A percentile compares a stretch with the other conserved stretches of the same genome.
phyloP scores from a whole-genome alignment of 2,329 filamentous ascomycete genomes.

The Epichloe hybrida region DNA sequence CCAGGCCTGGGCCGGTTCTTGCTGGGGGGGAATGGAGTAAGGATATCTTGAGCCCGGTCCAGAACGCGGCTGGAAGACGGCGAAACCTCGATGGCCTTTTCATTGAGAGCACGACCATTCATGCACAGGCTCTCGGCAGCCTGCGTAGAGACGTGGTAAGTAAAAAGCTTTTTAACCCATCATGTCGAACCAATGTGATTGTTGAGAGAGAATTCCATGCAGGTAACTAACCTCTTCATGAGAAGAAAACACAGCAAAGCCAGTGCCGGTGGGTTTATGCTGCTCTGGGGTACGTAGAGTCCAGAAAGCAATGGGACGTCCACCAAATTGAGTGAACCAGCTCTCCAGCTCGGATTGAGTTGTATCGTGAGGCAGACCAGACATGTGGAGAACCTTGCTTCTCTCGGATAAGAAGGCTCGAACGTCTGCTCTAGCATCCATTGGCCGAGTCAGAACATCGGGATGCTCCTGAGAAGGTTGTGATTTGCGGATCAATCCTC shows the following conservation, averaged over 20 bases:
- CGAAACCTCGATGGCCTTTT: conserved; percentile 97
- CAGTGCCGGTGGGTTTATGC: conserved; percentile 97
- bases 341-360: conserved; percentile 97
- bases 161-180: no score
- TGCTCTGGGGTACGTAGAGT: conserved; percentile 94
- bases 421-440: conserved; percentile 94
- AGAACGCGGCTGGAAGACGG: conserved; percentile 94
- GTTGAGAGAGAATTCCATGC: neutral
- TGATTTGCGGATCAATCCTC: conserved; percentile 88
- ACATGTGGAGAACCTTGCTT: conserved; percentile 97
- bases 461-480: conserved; percentile 88
- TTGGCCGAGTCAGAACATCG: conserved; percentile 84
- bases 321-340: conserved; percentile 98
- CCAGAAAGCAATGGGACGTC: conserved; percentile 97
- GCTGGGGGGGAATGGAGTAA: conserved; percentile 93
- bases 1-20: conserved; percentile 96
- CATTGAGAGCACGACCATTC: conserved; percentile 95
- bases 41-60: conserved; percentile 86
- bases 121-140: conserved; percentile 96
- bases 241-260: conserved; percentile 96
- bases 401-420: conserved; percentile 90
- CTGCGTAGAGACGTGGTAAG: conserved; percentile 28
- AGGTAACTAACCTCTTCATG: conserved; percentile 77
- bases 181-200: no score
- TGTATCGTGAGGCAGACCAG: conserved; percentile 90